These are phyloP conservation scores for Graphilbum ipis-grandicollis DNA, from an alignment of 2,329 filamentous ascomycete genomes.

Conservation along the genomic window DNA sequence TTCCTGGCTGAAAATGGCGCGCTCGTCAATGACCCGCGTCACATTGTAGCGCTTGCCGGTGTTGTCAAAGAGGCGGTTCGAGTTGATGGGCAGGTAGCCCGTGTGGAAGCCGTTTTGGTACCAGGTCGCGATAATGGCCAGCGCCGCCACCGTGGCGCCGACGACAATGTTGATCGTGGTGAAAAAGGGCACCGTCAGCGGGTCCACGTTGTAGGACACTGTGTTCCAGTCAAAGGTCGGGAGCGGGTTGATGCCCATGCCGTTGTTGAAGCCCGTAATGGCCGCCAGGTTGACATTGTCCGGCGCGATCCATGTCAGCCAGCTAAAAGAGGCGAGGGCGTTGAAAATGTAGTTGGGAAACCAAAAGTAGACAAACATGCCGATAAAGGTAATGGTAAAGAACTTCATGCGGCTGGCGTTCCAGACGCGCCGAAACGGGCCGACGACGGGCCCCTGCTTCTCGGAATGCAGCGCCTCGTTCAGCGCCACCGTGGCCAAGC, in stretches of 20 bases:
- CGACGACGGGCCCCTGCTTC: constrained; percentile 16
- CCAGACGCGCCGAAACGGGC: constrained; percentile 12
- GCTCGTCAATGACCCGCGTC: constrained; percentile 21
- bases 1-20: constrained; percentile 25
- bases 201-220: constrained; percentile 5
- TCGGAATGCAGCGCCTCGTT: constrained; percentile 29
- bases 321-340: constrained; percentile 28
- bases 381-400: constrained; percentile 23
- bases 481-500: constrained; percentile 27
- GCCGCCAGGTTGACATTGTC: constrained; percentile 15
- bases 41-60: constrained; percentile 31
- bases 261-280: constrained; percentile 15
- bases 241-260: constrained; percentile 15
- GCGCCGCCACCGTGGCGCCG: constrained; percentile 35
- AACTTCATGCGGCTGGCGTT: constrained; percentile 13
- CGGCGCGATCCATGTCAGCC: constrained; percentile 36
- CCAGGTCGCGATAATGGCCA: constrained; percentile 36
- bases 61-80: constrained; percentile 32
- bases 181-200: constrained; percentile 24
- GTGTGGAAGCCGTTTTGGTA: constrained; percentile 41
- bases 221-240: constrained; percentile 23
- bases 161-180: constrained; percentile 45
- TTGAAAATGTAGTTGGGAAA: constrained; percentile 31
- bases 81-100: constrained; percentile 32
- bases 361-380: constrained; percentile 35